Evolutionary conservation across 768 basidiomycete genomes (phyloP).

Genomic region (Lactifluus echinatus): DNA sequence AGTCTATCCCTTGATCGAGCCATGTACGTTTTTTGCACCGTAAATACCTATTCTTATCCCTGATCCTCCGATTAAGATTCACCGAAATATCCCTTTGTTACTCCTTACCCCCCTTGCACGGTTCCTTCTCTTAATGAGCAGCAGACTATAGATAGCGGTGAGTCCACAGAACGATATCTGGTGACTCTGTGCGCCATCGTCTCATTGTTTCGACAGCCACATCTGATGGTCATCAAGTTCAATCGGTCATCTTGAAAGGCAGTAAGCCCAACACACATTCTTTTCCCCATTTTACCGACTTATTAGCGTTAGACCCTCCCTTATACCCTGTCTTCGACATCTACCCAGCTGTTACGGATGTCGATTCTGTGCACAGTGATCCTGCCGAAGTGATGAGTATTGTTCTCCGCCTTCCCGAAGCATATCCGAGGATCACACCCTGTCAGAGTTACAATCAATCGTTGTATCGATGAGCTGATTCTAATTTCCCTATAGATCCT

Average conservation of each 20-base stretch:
- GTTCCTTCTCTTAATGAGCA: not conserved
- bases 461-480: not conserved
- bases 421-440: constrained; percentile 1
- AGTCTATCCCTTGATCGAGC: not conserved
- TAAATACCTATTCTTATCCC: not conserved
- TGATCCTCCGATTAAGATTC: not conserved
- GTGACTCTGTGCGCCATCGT: not conserved
- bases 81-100: constrained; percentile 1
- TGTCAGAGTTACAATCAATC: constrained; percentile 5
- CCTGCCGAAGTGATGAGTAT: not conserved
- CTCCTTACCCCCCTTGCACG: not conserved
- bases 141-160: not conserved
- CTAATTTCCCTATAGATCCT: constrained; percentile 1
- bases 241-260: not conserved
- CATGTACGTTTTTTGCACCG: not conserved
- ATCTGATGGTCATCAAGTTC: not conserved
- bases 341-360: not conserved
- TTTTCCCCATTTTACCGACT: not conserved
- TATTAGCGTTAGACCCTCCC: not conserved
- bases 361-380: not conserved
- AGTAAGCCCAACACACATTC: not conserved
- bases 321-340: constrained; percentile 6
- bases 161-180: not conserved
- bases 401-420: not conserved
- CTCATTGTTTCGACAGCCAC: not conserved